phyloP scores from a whole-genome alignment of 1,284 basidiomycete species.

The Stygiomarasmius scandens region DNA sequence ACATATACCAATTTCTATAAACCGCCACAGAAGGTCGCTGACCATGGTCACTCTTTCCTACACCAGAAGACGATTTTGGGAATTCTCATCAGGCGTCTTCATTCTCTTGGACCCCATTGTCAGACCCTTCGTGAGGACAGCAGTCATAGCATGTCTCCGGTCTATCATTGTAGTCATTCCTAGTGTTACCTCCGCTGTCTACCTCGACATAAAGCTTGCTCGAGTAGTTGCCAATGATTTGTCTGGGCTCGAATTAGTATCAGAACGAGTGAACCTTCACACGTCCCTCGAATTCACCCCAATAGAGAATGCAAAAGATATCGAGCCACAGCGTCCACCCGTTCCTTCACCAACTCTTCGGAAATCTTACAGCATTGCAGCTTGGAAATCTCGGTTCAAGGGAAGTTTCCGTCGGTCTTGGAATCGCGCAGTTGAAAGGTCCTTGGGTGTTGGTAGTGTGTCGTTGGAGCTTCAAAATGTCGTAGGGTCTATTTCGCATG shows the following conservation, averaged over 20 bases:
- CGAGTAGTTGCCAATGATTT: conserved; percentile 51
- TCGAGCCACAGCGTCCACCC: conserved; percentile 23
- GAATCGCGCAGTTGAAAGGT: conserved; percentile 67
- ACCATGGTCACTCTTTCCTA: conserved; percentile 57
- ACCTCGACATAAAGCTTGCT: conserved; percentile 64
- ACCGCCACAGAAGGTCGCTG: conserved; percentile 43
- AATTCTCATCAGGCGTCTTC: conserved; percentile 44
- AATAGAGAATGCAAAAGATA: conserved; percentile 38
- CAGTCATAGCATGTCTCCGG: conserved; percentile 57
- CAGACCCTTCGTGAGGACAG: conserved; percentile 60
- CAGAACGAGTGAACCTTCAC: conserved; percentile 55
- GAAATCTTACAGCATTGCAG: conserved; percentile 50
- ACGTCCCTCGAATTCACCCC: conserved; percentile 55
- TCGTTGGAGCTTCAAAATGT: conserved; percentile 54
- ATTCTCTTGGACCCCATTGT: conserved; percentile 57
- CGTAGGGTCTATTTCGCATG: conserved; percentile 41
- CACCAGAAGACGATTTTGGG: conserved; percentile 52
- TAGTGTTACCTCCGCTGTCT: conserved; percentile 61
- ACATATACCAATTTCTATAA: conserved; percentile 17
- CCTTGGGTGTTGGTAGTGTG: conserved; percentile 55
- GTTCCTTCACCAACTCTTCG: conserved; percentile 26
- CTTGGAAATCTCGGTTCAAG: conserved; percentile 62
- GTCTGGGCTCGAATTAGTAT: conserved; percentile 51
- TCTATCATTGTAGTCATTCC: conserved; percentile 65
- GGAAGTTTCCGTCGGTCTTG: conserved; percentile 64